Conservation (phyloP, 192 early-diverging fungal genomes). For the Chytriomyces hyalinus region DNA sequence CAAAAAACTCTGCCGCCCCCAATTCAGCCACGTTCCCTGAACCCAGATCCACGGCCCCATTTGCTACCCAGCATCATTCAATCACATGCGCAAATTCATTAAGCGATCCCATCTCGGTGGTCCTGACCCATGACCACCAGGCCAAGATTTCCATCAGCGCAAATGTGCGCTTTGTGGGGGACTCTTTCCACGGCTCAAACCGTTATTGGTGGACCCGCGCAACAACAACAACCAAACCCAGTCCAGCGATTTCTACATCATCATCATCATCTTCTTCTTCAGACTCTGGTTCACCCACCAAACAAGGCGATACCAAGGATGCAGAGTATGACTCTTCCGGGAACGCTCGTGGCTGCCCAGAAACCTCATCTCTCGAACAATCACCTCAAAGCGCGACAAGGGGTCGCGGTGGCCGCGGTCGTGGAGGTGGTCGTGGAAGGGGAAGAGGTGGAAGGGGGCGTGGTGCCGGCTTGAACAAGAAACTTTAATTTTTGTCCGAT, state of each 20-base stretch:
- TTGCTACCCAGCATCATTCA: too few species aligned
- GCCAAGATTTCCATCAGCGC: neutral
- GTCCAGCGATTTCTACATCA: neutral
- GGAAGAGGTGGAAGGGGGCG: neutral
- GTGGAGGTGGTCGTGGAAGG: constrained; percentile 6
- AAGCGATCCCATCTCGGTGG: neutral
- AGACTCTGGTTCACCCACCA: neutral
- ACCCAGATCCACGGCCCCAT: neutral
- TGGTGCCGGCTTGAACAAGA: neutral
- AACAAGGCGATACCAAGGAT: neutral
- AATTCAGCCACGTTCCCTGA: neutral
- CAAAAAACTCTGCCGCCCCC: too few species aligned
- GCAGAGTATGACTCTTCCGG: neutral
- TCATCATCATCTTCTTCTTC: neutral
- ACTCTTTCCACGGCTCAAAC: constrained; percentile 10
- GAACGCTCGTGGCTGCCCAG: neutral
- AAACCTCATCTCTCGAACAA: neutral
- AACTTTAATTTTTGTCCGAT: too few species aligned
- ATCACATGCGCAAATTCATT: neutral
- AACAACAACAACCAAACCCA: neutral
- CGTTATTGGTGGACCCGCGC: constrained; percentile 19
- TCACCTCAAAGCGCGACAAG: neutral
- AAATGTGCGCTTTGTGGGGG: constrained; percentile 9
- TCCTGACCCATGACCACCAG: too few species aligned
- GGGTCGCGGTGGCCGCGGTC: neutral